Evolutionary conservation across 2,329 filamentous ascomycete species (phyloP).

Genomic region (Trichoderma sp.): DNA sequence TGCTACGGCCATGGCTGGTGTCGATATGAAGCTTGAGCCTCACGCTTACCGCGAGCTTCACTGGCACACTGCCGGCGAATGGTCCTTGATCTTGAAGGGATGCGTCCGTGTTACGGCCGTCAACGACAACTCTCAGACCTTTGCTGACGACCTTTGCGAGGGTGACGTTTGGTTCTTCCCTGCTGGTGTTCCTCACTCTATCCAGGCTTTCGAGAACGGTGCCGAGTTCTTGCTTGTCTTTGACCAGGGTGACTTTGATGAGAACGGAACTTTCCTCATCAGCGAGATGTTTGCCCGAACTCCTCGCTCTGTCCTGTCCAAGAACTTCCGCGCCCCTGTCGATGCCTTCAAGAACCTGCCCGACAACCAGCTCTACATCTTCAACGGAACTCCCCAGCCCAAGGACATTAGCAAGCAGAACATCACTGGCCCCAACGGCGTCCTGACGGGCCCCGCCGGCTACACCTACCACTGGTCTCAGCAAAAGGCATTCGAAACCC

Average conservation of each 20-base stretch:
- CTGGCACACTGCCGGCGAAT: conserved; percentile 57
- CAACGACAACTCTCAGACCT: conserved; percentile 49
- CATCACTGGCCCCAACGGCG: conserved; percentile 45
- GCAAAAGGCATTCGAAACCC: conserved; percentile 49
- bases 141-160: conserved; percentile 34
- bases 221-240: conserved; percentile 61
- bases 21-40: conserved; percentile 58
- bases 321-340: conserved; percentile 51
- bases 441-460: conserved; percentile 37
- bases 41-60: conserved; percentile 62
- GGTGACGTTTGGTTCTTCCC: conserved; percentile 58
- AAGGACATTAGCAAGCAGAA: conserved; percentile 47
- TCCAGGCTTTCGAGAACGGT: conserved; percentile 55
- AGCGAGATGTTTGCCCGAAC: conserved; percentile 53
- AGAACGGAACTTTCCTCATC: conserved; percentile 59
- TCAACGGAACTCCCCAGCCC: conserved; percentile 50
- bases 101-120: conserved; percentile 51
- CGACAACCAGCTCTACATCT: conserved; percentile 50
- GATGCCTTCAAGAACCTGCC: conserved; percentile 49
- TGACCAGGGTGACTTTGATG: conserved; percentile 56
- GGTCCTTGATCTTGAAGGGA: conserved; percentile 54
- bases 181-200: conserved; percentile 48
- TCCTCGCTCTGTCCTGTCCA: conserved; percentile 52
- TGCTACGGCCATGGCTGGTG: conserved; percentile 53
- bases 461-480: conserved; percentile 54